Percentiles rank a stretch among this genome's conserved stretches.
These are phyloP conservation scores for Sphagnum tenellum DNA, from an alignment of 225 moss, liverwort and hornwort genomes.

Conservation along the genomic window DNA sequence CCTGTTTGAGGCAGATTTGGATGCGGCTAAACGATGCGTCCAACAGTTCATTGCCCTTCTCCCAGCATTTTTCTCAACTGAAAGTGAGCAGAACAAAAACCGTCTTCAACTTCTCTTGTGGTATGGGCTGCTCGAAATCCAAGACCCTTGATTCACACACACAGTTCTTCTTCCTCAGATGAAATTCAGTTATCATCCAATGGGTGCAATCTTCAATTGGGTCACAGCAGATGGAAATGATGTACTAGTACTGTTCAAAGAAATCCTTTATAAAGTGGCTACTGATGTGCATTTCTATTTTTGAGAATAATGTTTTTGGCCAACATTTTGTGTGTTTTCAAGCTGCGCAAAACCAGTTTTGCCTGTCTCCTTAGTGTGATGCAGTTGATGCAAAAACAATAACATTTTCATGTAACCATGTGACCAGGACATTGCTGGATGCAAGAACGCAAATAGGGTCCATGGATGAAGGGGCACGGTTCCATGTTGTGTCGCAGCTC, in stretches of 20 bases:
- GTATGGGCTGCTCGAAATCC: constrained; percentile 6
- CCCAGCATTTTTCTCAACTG: constrained; percentile 25
- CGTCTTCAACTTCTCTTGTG: constrained; percentile 33
- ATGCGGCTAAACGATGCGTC: constrained; percentile 21
- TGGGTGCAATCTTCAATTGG: too few species aligned
- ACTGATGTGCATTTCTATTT: neutral
- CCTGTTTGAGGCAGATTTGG: constrained; percentile 27
- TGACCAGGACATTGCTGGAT: constrained; percentile 26
- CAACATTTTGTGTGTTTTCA: neutral
- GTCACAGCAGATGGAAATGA: too few species aligned
- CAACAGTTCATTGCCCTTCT: constrained; percentile 27
- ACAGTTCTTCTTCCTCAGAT: too few species aligned
- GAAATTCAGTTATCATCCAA: too few species aligned
- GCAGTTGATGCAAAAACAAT: too few species aligned
- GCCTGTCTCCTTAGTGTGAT: neutral
- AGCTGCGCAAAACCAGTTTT: neutral
- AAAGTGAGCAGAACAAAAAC: constrained; percentile 28
- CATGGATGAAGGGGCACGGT: constrained; percentile 27
- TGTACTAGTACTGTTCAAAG: too few species aligned
- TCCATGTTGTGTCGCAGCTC: constrained; percentile 29
- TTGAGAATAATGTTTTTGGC: neutral
- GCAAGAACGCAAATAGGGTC: constrained; percentile 28
- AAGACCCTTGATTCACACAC: neutral
- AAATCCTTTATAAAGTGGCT: neutral
- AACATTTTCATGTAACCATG: too few species aligned